A percentile compares a stretch with the other conserved stretches of the same genome.
These are phyloP conservation scores for Osmanthus fragrans DNA, from an alignment of 257 asterid genomes.

Conservation along the genomic window DNA sequence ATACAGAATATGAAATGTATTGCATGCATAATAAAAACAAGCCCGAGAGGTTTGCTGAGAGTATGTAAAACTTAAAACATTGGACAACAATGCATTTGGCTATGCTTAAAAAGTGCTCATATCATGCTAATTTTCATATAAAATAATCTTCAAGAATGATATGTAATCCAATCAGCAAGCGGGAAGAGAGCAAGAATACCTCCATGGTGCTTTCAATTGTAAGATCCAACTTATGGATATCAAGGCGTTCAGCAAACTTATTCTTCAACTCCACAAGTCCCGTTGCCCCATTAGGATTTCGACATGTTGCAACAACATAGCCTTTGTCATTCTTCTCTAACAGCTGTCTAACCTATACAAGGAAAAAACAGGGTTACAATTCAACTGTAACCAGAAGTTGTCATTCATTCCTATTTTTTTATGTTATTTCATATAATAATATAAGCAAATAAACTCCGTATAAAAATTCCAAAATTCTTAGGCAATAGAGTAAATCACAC, in stretches of 20 bases:
- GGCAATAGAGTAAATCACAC: too few species aligned
- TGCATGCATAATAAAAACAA: too few species aligned
- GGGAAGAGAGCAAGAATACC: slow-evolving; percentile 43
- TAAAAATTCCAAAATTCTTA: too few species aligned
- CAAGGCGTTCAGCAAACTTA: slow-evolving; percentile 67
- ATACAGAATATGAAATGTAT: neutral
- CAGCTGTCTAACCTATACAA: slow-evolving; percentile 72
- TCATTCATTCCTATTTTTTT: neutral
- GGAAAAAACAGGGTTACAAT: neutral
- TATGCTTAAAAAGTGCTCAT: too few species aligned
- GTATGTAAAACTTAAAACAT: neutral
- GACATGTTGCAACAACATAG: slow-evolving; percentile 82
- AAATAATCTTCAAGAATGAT: neutral
- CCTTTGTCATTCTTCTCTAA: slow-evolving; percentile 64
- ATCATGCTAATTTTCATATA: neutral
- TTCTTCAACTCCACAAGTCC: slow-evolving; percentile 70
- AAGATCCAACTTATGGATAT: slow-evolving; percentile 76
- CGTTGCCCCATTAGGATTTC: slow-evolving; percentile 66
- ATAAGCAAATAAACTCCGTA: too few species aligned
- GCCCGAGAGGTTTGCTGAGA: too few species aligned
- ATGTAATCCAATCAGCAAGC: neutral
- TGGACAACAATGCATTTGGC: too few species aligned
- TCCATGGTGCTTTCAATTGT: slow-evolving; percentile 77
- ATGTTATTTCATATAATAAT: neutral
- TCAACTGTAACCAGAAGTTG: slow-evolving; percentile 7